A percentile compares a stretch with the other conserved stretches of the same genome.
Conservation (phyloP, 192 early-diverging fungal species). For the Rhizophagus sp. region DNA sequence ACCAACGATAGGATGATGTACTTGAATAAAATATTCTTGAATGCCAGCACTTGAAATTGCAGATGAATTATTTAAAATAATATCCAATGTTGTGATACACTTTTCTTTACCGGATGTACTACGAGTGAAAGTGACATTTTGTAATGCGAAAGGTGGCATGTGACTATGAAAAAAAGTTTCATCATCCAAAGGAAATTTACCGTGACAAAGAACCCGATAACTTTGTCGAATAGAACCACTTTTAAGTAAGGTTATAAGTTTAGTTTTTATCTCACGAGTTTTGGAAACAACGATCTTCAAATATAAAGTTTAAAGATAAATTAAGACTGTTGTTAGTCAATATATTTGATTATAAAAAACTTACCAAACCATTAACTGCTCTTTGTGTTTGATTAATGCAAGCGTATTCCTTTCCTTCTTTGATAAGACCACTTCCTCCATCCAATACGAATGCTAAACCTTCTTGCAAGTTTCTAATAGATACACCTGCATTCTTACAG, state of each 20-base stretch:
- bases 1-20: slow-evolving; percentile 18
- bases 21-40: slow-evolving; percentile 9
- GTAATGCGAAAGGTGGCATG: not conserved
- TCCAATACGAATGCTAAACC: slow-evolving; percentile 5
- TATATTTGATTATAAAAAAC: not conserved
- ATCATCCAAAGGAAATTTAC: not conserved
- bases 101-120: slow-evolving; percentile 20
- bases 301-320: not conserved
- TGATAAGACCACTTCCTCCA: not conserved
- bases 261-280: not conserved
- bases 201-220: slow-evolving; percentile 25
- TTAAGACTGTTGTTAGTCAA: not conserved
- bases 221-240: not conserved
- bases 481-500: slow-evolving; percentile 3
- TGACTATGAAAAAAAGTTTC: not conserved
- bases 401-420: not conserved
- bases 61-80: not conserved
- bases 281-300: slow-evolving; percentile 19
- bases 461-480: not conserved
- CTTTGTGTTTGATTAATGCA: slow-evolving; percentile 8
- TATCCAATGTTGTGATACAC: slow-evolving; percentile 1
- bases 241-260: not conserved
- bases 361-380: slow-evolving; percentile 22
- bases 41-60: not conserved
- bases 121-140: not conserved